Conservation (phyloP, 2,329 filamentous ascomycete species). For the Orbilia ellipsospora region DNA sequence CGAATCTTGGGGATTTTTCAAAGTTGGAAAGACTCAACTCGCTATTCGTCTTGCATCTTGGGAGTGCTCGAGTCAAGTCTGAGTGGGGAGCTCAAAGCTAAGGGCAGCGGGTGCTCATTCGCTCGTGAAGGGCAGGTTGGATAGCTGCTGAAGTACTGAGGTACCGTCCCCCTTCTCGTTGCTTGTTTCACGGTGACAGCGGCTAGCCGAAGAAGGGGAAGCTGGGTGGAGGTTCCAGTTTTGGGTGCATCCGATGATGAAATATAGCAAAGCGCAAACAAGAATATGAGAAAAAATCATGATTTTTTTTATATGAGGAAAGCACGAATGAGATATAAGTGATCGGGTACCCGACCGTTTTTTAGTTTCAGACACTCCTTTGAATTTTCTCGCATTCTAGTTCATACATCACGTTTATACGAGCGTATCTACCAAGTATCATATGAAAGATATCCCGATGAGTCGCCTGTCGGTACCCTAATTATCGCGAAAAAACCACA, state of each 20-base stretch:
- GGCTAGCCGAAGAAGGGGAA: conserved; percentile 20
- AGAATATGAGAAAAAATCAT: not conserved
- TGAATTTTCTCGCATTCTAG: no score
- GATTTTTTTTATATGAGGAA: no score
- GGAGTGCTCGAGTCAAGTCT: no score
- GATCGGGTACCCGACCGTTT: no score
- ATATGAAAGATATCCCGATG: no score
- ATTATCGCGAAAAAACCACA: not conserved
- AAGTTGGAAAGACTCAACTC: not conserved
- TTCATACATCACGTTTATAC: no score
- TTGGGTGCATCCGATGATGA: conserved; percentile 27
- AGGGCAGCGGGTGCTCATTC: not conserved
- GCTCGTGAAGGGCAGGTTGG: conserved; percentile 36
- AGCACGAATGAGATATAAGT: no score
- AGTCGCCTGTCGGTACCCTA: not conserved
- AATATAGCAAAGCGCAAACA: conserved; percentile 9
- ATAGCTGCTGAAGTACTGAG: not conserved
- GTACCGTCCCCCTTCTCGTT: no score
- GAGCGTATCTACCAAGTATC: no score
- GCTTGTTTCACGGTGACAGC: conserved; percentile 21
- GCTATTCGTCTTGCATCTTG: not conserved
- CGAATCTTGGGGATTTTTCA: no score
- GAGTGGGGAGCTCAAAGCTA: not conserved
- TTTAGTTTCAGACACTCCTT: no score
- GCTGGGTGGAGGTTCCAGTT: conserved; percentile 11